Evolutionary conservation across 1,284 basidiomycete species (phyloP).

Genomic region (Bjerkandera adusta): DNA sequence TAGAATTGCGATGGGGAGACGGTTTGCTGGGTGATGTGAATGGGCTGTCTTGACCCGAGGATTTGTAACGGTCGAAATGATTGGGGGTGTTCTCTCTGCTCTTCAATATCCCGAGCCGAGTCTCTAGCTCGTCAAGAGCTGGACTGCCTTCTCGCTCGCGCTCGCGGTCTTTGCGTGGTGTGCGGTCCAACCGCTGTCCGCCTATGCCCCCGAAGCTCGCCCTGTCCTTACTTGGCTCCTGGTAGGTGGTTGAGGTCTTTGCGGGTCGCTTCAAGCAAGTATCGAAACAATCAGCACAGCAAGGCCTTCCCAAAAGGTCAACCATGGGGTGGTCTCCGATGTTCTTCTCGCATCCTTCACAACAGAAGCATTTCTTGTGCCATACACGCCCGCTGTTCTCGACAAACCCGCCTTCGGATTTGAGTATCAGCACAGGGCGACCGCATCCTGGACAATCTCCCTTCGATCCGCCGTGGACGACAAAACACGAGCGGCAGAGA

Average conservation of each 20-base stretch:
- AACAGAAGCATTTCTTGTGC: conserved; percentile 79
- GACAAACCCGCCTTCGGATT: conserved; percentile 73
- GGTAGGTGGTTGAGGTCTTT: conserved; percentile 2
- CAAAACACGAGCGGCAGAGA: conserved; percentile 71
- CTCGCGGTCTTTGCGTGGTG: too few species aligned
- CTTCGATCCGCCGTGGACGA: conserved; percentile 67
- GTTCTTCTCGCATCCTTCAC: conserved; percentile 66
- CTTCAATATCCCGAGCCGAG: conserved; percentile 42
- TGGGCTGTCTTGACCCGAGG: conserved; percentile 8
- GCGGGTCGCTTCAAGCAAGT: conserved; percentile 53
- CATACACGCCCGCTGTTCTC: conserved; percentile 66
- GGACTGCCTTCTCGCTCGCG: conserved; percentile 55
- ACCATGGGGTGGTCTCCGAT: conserved; percentile 75
- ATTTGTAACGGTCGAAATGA: conserved; percentile 16
- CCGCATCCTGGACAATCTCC: conserved; percentile 65
- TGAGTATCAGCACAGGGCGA: conserved; percentile 68
- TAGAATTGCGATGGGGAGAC: not conserved
- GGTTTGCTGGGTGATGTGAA: conserved; percentile 2
- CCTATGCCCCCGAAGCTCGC: conserved; percentile 2
- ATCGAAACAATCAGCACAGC: conserved; percentile 76
- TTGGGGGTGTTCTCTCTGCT: conserved; percentile 28
- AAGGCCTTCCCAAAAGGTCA: conserved; percentile 75
- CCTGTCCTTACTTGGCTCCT: not conserved
- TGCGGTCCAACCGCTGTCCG: conserved; percentile 1
- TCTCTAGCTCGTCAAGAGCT: conserved; percentile 54